These are phyloP conservation scores for Hypholoma fasciculare DNA, from an alignment of 768 basidiomycete genomes.

Conservation along the genomic window DNA sequence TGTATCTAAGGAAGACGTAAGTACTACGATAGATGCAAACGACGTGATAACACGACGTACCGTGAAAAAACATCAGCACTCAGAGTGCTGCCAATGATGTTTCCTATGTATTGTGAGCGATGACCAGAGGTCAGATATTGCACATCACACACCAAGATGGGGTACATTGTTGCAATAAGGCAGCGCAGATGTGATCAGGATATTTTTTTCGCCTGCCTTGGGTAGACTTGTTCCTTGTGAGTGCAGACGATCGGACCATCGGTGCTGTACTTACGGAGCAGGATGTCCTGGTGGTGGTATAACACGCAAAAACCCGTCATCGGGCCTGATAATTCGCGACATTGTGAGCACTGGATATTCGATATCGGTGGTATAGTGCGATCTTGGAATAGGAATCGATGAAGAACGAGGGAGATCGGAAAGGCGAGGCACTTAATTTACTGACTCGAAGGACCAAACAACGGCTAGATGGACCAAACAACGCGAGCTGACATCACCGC, in stretches of 20 bases:
- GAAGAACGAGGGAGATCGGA: slow-evolving; percentile 13
- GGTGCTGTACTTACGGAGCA: slow-evolving; percentile 41
- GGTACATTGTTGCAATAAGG: slow-evolving; percentile 98
- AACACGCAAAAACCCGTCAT: slow-evolving; percentile 47
- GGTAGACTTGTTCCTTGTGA: slow-evolving; percentile 49
- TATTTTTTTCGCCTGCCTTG: slow-evolving; percentile 82
- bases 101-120: slow-evolving; percentile 44
- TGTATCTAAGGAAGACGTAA: slow-evolving; percentile 46
- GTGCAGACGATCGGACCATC: slow-evolving; percentile 6
- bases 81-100: slow-evolving; percentile 93
- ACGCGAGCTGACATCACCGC: slow-evolving; percentile 12
- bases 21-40: not conserved
- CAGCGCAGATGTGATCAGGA: slow-evolving; percentile 92
- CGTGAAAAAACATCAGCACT: slow-evolving; percentile 97
- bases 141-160: slow-evolving; percentile 71
- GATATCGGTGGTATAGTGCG: not conserved
- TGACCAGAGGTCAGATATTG: not conserved
- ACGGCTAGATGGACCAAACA: slow-evolving; percentile 15
- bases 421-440: slow-evolving; percentile 1
- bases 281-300: slow-evolving; percentile 53
- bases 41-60: slow-evolving; percentile 45
- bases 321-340: slow-evolving; percentile 55
- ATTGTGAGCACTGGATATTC: slow-evolving; percentile 27
- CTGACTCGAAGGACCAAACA: slow-evolving; percentile 20
- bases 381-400: slow-evolving; percentile 5